A percentile compares a stretch with the other conserved stretches of the same genome.
phyloP scores from a whole-genome alignment of 768 basidiomycete genomes.

The Xerocomellus chrysenteron region DNA sequence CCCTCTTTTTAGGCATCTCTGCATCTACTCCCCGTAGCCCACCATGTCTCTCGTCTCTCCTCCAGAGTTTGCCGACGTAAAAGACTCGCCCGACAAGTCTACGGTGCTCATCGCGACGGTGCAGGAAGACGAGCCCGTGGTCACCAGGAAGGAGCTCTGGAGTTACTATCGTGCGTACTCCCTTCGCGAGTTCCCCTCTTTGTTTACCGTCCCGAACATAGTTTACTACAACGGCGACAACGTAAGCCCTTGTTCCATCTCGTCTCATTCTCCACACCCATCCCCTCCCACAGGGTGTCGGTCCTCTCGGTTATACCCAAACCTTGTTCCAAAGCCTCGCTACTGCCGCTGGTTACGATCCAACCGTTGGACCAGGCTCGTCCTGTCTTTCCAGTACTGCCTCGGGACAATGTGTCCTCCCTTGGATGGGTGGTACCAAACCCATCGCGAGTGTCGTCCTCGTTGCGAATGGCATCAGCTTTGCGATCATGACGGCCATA shows the following conservation, averaged over 20 bases:
- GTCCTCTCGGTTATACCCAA: conserved; percentile 65
- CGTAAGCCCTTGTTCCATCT: conserved; percentile 35
- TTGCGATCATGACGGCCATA: conserved; percentile 76
- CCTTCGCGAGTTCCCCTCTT: not conserved
- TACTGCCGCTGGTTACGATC: conserved; percentile 72
- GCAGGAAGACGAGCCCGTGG: conserved; percentile 58
- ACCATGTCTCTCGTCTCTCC: conserved; percentile 15
- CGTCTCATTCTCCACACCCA: not conserved
- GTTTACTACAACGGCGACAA: conserved; percentile 85
- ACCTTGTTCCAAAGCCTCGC: conserved; percentile 75
- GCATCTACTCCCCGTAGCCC: no score
- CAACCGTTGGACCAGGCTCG: conserved; percentile 64
- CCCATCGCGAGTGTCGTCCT: conserved; percentile 75
- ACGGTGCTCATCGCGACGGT: conserved; percentile 40
- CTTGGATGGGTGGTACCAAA: conserved; percentile 74
- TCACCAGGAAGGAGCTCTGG: conserved; percentile 75
- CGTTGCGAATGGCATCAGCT: conserved; percentile 72
- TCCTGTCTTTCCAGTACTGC: conserved; percentile 56
- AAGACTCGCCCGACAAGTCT: conserved; percentile 14
- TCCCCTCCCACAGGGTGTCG: conserved; percentile 52
- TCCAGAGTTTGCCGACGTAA: conserved; percentile 10
- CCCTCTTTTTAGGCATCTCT: not conserved
- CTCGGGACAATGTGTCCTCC: conserved; percentile 75
- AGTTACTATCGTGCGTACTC: conserved; percentile 61
- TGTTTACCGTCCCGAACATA: conserved; percentile 25